phyloP scores from a whole-genome alignment of 768 basidiomycete genomes.

The Strobilomyces dryophilus region DNA sequence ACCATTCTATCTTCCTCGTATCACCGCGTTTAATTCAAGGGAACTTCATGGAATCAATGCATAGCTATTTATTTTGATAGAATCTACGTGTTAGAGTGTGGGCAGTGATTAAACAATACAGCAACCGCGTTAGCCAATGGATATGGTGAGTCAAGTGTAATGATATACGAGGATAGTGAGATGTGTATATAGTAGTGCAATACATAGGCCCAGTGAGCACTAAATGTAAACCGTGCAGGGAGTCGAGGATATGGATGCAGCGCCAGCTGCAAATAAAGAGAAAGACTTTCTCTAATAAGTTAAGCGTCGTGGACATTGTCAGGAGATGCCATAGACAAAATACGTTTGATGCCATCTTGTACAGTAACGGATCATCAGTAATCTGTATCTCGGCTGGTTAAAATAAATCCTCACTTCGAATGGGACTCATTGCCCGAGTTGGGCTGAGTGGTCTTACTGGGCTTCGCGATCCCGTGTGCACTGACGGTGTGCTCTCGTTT shows the following conservation, averaged over 20 bases:
- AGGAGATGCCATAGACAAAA: conserved; percentile 20
- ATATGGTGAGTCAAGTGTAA: background rate
- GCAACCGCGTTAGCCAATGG: background rate
- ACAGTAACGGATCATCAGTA: conserved; percentile 5
- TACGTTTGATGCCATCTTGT: conserved; percentile 27
- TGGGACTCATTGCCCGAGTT: conserved; percentile 27
- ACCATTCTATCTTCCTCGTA: conserved; percentile 6
- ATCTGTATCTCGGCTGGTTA: background rate
- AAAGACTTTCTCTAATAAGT: background rate
- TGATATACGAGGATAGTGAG: background rate
- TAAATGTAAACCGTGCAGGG: background rate
- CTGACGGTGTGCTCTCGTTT: background rate
- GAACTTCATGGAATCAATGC: background rate
- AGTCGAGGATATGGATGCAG: background rate
- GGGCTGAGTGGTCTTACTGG: conserved; percentile 30
- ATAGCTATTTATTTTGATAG: background rate
- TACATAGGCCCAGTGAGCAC: background rate
- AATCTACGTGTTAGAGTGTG: background rate
- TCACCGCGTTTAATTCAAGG: background rate
- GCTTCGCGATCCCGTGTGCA: conserved; percentile 7
- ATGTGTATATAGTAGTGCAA: background rate
- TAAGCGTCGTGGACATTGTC: conserved; percentile 5
- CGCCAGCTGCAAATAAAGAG: background rate
- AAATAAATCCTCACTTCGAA: conserved; percentile 12
- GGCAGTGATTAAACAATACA: background rate